Evolutionary conservation across 495 filamentous ascomycete genomes (phyloP), one percentile per base, ranked within the genome.

Genomic region (Choiromyces venosus): DNA sequence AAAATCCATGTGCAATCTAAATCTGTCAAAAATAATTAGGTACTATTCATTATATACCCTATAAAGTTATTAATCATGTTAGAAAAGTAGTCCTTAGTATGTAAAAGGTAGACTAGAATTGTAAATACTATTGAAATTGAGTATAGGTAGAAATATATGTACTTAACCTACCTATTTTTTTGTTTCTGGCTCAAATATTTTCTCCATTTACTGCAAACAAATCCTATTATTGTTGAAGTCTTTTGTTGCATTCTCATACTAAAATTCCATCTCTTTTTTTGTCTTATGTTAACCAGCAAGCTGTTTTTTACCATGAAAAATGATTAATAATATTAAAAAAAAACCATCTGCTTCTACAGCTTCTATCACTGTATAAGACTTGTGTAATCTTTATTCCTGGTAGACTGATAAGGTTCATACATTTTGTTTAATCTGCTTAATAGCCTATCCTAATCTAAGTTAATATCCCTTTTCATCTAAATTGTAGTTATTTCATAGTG

Each of bases 121-220:
- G n/a, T n/a, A n/a, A n/a, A n/a, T n/a, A n/a, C n/a, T n/a, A n/a
- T n/a, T n/a, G n/a, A n/a, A n/a, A n/a, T n/a, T n/a, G n/a, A n/a
- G n/a, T n/a, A n/a, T n/a, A n/a, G n/a, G n/a, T n/a, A n/a, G n/a
- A n/a, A n/a, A n/a, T n/a, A n/a, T n/a, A n/a, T n/a, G n/a, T 21
- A 21, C 18, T 21, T 21, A 37, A 36, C 37, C 3, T 66, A 39
- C 72, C 38, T 25, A 33, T 10, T 16, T 42, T n/a, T 37, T 38
- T 35, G 72, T 73, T 37, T 69, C 25, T 12, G 52, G 33, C 29
- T 73, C 37, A 73, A 70, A 74, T 10, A 74, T 70, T 33, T 69
- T 69, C 21, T 73, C 18, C 3, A 70, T 66, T 19, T 73, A 70
- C 9, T 73, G 9, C 8, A 73, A 37, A 66, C 33, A 73, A 6